Evolutionary conservation across 164 flowering plant species (phyloP).

Genomic region (Stephania yunnanensis): DNA sequence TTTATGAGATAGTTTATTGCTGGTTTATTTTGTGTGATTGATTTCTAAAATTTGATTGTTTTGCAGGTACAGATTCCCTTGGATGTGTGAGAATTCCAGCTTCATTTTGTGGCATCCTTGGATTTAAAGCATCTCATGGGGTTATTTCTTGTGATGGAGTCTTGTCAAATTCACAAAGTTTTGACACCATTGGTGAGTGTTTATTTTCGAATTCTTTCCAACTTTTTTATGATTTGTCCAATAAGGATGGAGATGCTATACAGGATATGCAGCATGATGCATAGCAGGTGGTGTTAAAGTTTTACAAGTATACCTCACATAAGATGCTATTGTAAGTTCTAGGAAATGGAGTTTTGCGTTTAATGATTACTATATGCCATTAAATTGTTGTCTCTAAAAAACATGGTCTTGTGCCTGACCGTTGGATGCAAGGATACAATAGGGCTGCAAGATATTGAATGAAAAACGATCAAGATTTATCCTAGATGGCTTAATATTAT

Average conservation of each 20-base stretch:
- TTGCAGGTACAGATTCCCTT: slow-evolving; percentile 77
- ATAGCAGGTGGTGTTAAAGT: not conserved
- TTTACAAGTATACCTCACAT: not conserved
- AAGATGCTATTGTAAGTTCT: not conserved
- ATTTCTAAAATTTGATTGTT: not conserved
- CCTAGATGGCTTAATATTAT: not conserved
- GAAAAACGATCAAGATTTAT: not conserved
- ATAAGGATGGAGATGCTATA: not conserved
- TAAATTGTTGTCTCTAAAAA: not conserved
- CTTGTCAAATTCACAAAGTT: slow-evolving; percentile 71
- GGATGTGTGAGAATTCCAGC: slow-evolving; percentile 86
- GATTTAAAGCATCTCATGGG: slow-evolving; percentile 91
- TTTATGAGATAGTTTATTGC: not conserved
- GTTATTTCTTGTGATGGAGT: slow-evolving; percentile 64
- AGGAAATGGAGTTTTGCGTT: not conserved
- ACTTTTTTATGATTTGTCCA: not conserved
- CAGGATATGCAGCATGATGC: not conserved
- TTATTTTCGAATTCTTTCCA: not conserved
- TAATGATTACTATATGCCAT: not conserved
- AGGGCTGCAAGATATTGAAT: not conserved
- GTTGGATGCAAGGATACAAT: not conserved
- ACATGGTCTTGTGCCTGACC: not conserved
- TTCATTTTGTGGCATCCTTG: slow-evolving; percentile 84
- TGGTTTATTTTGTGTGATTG: not conserved
- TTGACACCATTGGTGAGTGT: slow-evolving; percentile 76